Evolutionary conservation across 345 rosid genomes (phyloP), one percentile per base, ranked within the genome.

Genomic region (Moricandia arvensis): DNA sequence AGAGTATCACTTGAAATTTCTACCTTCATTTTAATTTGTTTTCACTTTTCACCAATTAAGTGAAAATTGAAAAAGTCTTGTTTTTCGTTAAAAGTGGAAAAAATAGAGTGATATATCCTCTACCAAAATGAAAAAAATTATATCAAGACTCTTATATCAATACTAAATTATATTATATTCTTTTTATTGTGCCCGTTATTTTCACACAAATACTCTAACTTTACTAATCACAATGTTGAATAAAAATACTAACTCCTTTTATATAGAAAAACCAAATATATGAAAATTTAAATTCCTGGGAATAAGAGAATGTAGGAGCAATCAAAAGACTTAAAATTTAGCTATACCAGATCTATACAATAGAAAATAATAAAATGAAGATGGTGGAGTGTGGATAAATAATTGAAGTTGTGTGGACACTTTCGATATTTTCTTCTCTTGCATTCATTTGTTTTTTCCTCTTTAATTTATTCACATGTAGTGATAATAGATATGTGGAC

Each of bases 381-480:
- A 47, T 47, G 53, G 53, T 47, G 53, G 53, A n/a, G 53, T 47
- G 53, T 47, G 18, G 24, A 47, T 47, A 47, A 47, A 47, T 47
- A 47, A 47, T 47, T 47, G 53, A n/a, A 47, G 53, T 47, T 47
- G 53, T 77, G 76, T 71, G 68, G 76, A 72, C 80, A 71, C 80
- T 77, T 77, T 35, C 57, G 16, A 15, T 64, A 45, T 71, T 63
- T 43, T 55, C 66, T 66, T 68, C 8, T 69, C 57, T 77, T 66
- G 76, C 68, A 77, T 72, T 71, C 76, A 71, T 58, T 64, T 77
- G 59, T 62, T 71, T 71, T 33, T 11, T 26, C 0, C 21, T 16
- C 8, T 55, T 47, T 71, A 45, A 13, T 47, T 47, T 47, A 47
- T 47, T 47, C 47, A 47, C 53, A 47, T 47, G 53, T 47, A 47